phyloP scores from a whole-genome alignment of 257 asterid genomes.

The Avicennia marina region DNA sequence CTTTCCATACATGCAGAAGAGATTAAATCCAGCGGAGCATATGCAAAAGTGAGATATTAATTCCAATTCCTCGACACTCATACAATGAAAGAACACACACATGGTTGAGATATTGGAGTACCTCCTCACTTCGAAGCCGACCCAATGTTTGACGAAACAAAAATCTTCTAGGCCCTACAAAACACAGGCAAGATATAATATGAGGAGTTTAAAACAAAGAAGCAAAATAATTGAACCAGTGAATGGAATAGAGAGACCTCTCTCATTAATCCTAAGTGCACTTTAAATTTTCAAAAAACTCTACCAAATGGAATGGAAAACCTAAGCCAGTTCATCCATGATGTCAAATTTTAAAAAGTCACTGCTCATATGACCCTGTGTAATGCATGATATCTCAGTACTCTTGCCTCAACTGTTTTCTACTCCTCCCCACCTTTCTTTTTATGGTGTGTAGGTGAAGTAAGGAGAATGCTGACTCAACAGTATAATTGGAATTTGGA shows the following conservation, averaged over 20 bases:
- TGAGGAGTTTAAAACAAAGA: constrained; percentile 13
- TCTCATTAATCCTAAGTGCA: neutral
- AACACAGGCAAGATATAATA: constrained; percentile 19
- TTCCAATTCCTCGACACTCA: constrained; percentile 12
- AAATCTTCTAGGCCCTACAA: constrained; percentile 87
- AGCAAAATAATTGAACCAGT: constrained; percentile 14
- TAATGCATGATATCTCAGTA: no score
- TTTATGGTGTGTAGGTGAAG: no score
- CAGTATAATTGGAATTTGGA: no score
- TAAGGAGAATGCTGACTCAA: no score
- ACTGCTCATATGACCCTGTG: no score
- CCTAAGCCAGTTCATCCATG: neutral
- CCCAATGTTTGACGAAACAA: constrained; percentile 82
- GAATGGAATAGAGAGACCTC: neutral
- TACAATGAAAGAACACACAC: constrained; percentile 1
- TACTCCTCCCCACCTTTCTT: no score
- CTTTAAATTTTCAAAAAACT: neutral
- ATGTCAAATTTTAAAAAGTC: neutral
- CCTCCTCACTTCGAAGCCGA: constrained; percentile 96
- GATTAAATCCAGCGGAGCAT: constrained; percentile 1
- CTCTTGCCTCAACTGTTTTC: no score
- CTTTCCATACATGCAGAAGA: constrained; percentile 3
- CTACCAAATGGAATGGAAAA: constrained; percentile 1
- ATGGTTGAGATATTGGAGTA: constrained; percentile 29
- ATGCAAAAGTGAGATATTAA: constrained; percentile 6